These are phyloP conservation scores for Candida tropicalis DNA, from an alignment of 1,139 yeast genomes.

Conservation along the genomic window DNA sequence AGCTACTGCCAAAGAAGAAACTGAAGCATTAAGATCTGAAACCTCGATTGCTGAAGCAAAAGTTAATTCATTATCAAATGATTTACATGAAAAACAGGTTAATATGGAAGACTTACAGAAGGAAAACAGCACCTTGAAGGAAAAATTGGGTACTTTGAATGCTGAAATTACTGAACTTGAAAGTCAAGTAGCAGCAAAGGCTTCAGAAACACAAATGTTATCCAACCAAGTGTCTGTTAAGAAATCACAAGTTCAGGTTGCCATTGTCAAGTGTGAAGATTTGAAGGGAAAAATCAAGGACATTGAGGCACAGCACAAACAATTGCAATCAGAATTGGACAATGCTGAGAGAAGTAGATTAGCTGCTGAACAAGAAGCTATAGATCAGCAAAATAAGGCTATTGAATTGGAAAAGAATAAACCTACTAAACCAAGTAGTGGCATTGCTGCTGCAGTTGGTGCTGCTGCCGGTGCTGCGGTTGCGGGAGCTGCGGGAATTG, in stretches of 20 bases:
- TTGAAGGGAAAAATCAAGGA: constrained; percentile 34
- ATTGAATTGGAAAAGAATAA: constrained; percentile 20
- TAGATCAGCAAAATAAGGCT: constrained; percentile 25
- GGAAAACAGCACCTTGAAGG: constrained; percentile 65
- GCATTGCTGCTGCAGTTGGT: constrained; percentile 15
- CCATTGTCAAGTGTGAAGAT: constrained; percentile 57
- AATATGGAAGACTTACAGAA: constrained; percentile 67
- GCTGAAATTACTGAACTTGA: constrained; percentile 66
- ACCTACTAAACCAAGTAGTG: constrained; percentile 21
- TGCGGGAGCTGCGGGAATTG: constrained; percentile 11
- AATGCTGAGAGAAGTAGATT: constrained; percentile 24
- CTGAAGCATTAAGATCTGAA: constrained; percentile 73
- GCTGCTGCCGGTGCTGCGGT: constrained; percentile 23
- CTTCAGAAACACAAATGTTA: constrained; percentile 59
- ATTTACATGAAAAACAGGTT: constrained; percentile 62
- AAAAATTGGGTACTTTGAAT: constrained; percentile 65
- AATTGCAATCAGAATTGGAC: constrained; percentile 28
- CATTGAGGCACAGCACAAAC: constrained; percentile 25
- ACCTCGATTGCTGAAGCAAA: constrained; percentile 81
- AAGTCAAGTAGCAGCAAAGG: constrained; percentile 53
- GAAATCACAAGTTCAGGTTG: constrained; percentile 67
- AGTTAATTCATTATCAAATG: constrained; percentile 68
- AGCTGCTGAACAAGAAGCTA: constrained; percentile 33
- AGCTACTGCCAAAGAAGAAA: constrained; percentile 63
- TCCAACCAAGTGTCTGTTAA: constrained; percentile 65